Evolutionary conservation across 495 filamentous ascomycete genomes (phyloP).

Genomic region (Talaromyces ruber): DNA sequence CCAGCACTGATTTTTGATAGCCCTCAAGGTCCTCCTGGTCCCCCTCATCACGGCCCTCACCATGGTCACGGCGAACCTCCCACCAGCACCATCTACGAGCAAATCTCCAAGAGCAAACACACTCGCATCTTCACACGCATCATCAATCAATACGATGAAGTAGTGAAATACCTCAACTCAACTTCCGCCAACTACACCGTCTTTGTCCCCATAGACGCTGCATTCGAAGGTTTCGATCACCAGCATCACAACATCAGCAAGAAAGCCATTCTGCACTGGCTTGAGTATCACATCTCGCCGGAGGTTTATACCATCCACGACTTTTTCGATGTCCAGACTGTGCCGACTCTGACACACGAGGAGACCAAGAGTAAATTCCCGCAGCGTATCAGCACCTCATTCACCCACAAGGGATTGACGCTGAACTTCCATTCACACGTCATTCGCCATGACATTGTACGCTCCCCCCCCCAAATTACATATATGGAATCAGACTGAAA

Average conservation of each 20-base stretch:
- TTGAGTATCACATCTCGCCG: slow-evolving; percentile 63
- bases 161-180: slow-evolving; percentile 62
- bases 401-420: slow-evolving; percentile 46
- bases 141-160: slow-evolving; percentile 58
- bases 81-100: slow-evolving; percentile 69
- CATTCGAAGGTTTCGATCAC: slow-evolving; percentile 60
- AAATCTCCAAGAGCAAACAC: slow-evolving; percentile 64
- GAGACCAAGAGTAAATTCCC: slow-evolving; percentile 41
- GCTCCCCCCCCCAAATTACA: slow-evolving; percentile 3
- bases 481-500: slow-evolving; percentile 8
- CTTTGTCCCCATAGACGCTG: slow-evolving; percentile 70
- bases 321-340: slow-evolving; percentile 54
- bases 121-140: slow-evolving; percentile 67
- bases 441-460: slow-evolving; percentile 56
- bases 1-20: not conserved
- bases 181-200: slow-evolving; percentile 63
- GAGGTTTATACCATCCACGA: slow-evolving; percentile 52
- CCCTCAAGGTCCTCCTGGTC: not conserved
- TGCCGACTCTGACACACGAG: slow-evolving; percentile 56
- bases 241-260: slow-evolving; percentile 32
- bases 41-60: not conserved
- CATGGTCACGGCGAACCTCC: slow-evolving; percentile 16
- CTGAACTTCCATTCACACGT: slow-evolving; percentile 69
- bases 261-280: slow-evolving; percentile 36
- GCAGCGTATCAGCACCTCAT: slow-evolving; percentile 59